Conservation (phyloP, 1,139 yeast species). For the Yamadazyma kanchanaburiensis region DNA sequence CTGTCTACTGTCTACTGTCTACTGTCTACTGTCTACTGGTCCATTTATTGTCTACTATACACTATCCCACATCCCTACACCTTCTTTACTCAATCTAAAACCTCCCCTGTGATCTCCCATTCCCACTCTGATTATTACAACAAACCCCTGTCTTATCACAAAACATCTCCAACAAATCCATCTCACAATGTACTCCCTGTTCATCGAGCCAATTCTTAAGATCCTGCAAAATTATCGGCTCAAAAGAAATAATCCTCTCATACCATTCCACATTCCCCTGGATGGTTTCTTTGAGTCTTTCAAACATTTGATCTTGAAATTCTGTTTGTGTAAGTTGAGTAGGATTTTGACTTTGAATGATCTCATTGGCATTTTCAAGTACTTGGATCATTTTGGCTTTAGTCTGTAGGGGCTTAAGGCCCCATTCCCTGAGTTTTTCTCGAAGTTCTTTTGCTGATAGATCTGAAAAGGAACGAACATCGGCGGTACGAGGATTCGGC, state of each 20-base stretch:
- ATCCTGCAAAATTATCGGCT: slow-evolving; percentile 26
- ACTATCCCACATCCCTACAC: no score
- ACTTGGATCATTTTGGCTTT: slow-evolving; percentile 28
- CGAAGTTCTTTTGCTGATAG: slow-evolving; percentile 25
- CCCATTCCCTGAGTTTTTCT: slow-evolving; percentile 24
- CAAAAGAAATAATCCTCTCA: slow-evolving; percentile 27
- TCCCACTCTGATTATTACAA: slow-evolving; percentile 3
- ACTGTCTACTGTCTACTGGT: no score
- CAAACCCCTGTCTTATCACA: slow-evolving; percentile 26
- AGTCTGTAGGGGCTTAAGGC: slow-evolving; percentile 30
- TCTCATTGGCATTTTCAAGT: slow-evolving; percentile 12
- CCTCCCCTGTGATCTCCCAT: no score
- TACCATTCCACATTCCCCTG: slow-evolving; percentile 19
- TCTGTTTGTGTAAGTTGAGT: slow-evolving; percentile 11
- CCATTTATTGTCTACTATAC: no score
- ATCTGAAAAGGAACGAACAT: no score
- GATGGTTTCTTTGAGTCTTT: slow-evolving; percentile 17
- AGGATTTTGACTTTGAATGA: slow-evolving; percentile 7
- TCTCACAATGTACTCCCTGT: slow-evolving; percentile 15
- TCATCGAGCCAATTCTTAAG: slow-evolving; percentile 21
- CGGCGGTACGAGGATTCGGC: no score
- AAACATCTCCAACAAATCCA: slow-evolving; percentile 21
- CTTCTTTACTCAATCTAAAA: no score
- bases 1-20: no score
- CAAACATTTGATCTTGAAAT: slow-evolving; percentile 12